phyloP scores from a whole-genome alignment of 2,329 filamentous ascomycete genomes.

The Diaporthe aspalathi region DNA sequence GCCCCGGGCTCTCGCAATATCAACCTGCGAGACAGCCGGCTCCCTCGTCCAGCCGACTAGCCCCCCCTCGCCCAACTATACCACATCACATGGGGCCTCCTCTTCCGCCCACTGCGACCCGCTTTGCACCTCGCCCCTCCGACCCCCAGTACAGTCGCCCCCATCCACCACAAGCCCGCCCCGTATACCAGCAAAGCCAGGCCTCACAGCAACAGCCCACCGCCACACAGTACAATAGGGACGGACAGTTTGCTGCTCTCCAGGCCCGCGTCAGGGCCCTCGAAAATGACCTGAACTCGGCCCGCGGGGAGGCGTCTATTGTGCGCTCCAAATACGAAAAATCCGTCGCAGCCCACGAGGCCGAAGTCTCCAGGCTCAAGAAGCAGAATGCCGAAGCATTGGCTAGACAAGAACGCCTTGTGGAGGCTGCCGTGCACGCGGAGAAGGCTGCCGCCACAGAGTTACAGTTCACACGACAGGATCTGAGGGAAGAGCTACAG shows the following conservation, averaged over 20 bases:
- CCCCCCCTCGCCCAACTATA: slow-evolving; percentile 47
- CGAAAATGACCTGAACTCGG: slow-evolving; percentile 68
- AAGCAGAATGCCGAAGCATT: slow-evolving; percentile 73
- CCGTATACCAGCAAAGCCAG: slow-evolving; percentile 49
- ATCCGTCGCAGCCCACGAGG: slow-evolving; percentile 70
- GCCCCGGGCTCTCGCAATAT: slow-evolving; percentile 37
- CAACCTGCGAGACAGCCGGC: slow-evolving; percentile 18
- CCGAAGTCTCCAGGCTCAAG: slow-evolving; percentile 70
- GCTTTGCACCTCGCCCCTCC: slow-evolving; percentile 35
- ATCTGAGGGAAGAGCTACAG: slow-evolving; percentile 71
- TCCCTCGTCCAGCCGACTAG: slow-evolving; percentile 39
- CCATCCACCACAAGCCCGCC: slow-evolving; percentile 45
- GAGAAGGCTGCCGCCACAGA: slow-evolving; percentile 75
- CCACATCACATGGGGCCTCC: slow-evolving; percentile 57
- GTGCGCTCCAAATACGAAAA: slow-evolving; percentile 78
- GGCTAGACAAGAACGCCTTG: slow-evolving; percentile 70
- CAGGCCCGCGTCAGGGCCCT: slow-evolving; percentile 65
- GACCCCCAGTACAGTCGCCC: slow-evolving; percentile 42
- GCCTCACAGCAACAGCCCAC: slow-evolving; percentile 27
- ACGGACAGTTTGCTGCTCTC: slow-evolving; percentile 57
- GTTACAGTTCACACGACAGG: slow-evolving; percentile 78
- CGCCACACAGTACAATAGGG: slow-evolving; percentile 44
- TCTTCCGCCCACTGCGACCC: slow-evolving; percentile 41
- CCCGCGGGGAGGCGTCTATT: slow-evolving; percentile 79
- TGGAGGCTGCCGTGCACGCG: slow-evolving; percentile 74